These are phyloP conservation scores for Smittium mucronatum DNA, from an alignment of 371 early-diverging fungal genomes.

Conservation along the genomic window DNA sequence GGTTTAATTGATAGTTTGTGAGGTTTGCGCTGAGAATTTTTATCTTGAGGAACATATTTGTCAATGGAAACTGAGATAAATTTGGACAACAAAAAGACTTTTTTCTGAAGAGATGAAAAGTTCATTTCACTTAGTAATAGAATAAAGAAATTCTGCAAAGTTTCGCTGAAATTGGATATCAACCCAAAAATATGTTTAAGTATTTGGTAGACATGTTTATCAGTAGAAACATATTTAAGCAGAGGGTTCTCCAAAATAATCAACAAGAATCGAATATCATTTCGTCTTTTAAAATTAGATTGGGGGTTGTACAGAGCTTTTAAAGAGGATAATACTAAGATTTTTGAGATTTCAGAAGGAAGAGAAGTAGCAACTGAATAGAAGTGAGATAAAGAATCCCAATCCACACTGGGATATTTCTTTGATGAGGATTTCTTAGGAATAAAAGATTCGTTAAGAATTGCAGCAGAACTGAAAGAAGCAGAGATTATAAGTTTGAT, in stretches of 20 bases:
- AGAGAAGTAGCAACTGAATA: constrained; percentile 50
- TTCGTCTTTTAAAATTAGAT: constrained; percentile 36
- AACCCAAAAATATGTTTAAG: constrained; percentile 23
- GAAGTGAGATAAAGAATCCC: constrained; percentile 52
- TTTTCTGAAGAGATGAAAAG: constrained; percentile 20
- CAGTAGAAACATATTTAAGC: constrained; percentile 47
- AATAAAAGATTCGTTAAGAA: background rate
- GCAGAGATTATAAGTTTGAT: background rate
- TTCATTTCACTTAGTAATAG: constrained; percentile 22
- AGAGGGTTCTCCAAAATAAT: constrained; percentile 71
- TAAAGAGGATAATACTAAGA: constrained; percentile 68
- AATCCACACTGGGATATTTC: constrained; percentile 49
- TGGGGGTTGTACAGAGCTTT: constrained; percentile 63
- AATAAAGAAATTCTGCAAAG: constrained; percentile 24
- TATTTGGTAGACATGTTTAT: constrained; percentile 44
- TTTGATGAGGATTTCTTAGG: constrained; percentile 27
- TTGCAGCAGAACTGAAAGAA: background rate
- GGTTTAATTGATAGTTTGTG: background rate
- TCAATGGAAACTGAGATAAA: constrained; percentile 10
- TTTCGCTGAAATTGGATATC: constrained; percentile 25
- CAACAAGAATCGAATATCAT: constrained; percentile 64
- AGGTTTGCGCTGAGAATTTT: background rate
- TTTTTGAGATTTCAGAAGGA: constrained; percentile 37
- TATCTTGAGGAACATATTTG: background rate
- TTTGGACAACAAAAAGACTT: constrained; percentile 35